Percentiles rank a stretch among this genome's conserved stretches.
Evolutionary conservation across 441 rosid genomes (phyloP).

Genomic region (Pelargonium australe): DNA sequence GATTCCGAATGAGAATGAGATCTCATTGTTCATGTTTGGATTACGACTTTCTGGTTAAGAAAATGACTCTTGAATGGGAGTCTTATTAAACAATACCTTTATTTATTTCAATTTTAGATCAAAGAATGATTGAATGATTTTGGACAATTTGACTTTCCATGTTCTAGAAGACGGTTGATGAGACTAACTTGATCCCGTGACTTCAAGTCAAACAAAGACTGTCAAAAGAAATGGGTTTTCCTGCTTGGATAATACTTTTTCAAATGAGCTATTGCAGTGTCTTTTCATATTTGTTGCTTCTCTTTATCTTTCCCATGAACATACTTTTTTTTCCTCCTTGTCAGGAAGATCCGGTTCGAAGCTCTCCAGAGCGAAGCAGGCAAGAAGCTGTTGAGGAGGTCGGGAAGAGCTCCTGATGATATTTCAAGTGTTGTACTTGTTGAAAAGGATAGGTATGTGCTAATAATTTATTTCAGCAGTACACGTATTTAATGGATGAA

Average conservation of each 20-base stretch:
- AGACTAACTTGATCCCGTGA: too few relatives aligned
- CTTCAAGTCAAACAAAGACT: too few relatives aligned
- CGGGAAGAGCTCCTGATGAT: conserved; percentile 93
- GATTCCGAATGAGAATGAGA: too few relatives aligned
- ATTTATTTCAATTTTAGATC: background rate
- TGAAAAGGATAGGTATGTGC: conserved; percentile 58
- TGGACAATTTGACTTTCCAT: background rate
- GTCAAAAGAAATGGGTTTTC: background rate
- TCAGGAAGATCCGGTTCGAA: conserved; percentile 80
- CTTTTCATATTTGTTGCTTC: background rate
- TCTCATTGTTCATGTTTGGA: too few relatives aligned
- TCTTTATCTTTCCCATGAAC: background rate
- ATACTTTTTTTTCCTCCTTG: background rate
- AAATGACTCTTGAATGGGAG: too few relatives aligned
- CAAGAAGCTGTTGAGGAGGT: conserved; percentile 60
- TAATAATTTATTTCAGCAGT: background rate
- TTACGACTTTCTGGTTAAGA: too few relatives aligned
- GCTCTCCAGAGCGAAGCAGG: conserved; percentile 89
- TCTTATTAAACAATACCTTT: too few relatives aligned
- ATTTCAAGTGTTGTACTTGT: conserved; percentile 89
- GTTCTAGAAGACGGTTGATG: too few relatives aligned
- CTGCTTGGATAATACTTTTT: background rate
- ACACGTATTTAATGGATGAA: background rate
- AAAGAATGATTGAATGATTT: background rate
- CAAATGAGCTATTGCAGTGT: background rate